Percentiles rank a stretch among this genome's conserved stretches.
Evolutionary conservation across 176 grass and related monocot genomes (phyloP).

Genomic region (Aechmea fasciata): DNA sequence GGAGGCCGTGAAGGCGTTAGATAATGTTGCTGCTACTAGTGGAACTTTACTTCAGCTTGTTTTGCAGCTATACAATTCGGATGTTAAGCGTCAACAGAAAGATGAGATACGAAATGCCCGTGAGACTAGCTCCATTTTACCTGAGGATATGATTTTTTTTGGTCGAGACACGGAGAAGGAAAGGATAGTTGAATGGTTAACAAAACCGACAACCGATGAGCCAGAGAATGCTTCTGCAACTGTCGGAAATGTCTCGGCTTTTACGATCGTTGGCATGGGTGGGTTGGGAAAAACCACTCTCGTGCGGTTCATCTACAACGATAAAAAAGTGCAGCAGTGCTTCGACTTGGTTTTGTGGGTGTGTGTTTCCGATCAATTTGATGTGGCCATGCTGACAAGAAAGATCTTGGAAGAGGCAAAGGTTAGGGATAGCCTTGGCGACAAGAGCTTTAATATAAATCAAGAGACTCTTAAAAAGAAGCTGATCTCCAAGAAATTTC

Average conservation of each 20-base stretch:
- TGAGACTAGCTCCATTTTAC: slow-evolving; percentile 22
- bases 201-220: too few relatives aligned
- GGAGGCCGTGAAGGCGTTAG: slow-evolving; percentile 14
- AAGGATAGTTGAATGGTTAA: too few relatives aligned
- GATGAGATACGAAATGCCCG: neutral
- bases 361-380: slow-evolving; percentile 21
- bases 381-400: neutral
- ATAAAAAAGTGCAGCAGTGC: slow-evolving; percentile 9
- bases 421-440: neutral
- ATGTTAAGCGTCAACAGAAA: neutral
- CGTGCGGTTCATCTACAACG: slow-evolving; percentile 16
- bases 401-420: slow-evolving; percentile 21
- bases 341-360: slow-evolving; percentile 14
- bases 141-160: neutral
- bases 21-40: slow-evolving; percentile 12
- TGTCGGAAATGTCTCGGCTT: too few relatives aligned
- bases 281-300: slow-evolving; percentile 32
- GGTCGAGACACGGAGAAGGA: too few relatives aligned
- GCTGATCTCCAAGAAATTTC: slow-evolving; percentile 16
- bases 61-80: neutral
- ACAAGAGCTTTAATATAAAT: slow-evolving; percentile 11
- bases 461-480: slow-evolving; percentile 21
- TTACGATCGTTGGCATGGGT: slow-evolving; percentile 20
- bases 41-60: slow-evolving; percentile 14
- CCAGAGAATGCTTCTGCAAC: too few relatives aligned